Evolutionary conservation across 257 asterid species (phyloP).

Genomic region (Striga asiatica): DNA sequence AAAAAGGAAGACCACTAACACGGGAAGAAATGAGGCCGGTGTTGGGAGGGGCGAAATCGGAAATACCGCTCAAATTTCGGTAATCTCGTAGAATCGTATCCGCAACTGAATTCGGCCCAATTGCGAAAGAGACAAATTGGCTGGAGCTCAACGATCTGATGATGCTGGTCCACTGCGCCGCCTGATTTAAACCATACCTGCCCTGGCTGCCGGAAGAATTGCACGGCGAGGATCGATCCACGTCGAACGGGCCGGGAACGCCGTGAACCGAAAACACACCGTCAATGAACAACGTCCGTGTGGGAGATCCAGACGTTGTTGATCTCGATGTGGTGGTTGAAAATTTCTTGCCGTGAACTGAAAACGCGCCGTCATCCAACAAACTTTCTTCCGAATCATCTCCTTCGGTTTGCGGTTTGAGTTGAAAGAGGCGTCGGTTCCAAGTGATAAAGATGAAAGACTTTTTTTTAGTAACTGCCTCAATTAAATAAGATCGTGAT

Average conservation of each 20-base stretch:
- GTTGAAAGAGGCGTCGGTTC: too few species aligned
- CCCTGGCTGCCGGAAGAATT: neutral
- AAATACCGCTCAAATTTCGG: slow-evolving; percentile 25
- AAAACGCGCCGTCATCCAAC: too few species aligned
- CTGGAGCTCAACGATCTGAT: slow-evolving; percentile 33
- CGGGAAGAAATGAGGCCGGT: slow-evolving; percentile 37
- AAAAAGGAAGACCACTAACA: too few species aligned
- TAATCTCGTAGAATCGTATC: slow-evolving; percentile 34
- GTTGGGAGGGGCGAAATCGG: slow-evolving; percentile 54
- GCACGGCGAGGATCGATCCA: slow-evolving; percentile 20
- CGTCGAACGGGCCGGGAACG: slow-evolving; percentile 33
- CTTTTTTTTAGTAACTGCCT: too few species aligned
- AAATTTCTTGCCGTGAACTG: too few species aligned
- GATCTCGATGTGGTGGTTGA: slow-evolving; percentile 33
- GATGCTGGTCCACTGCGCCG: slow-evolving; percentile 34
- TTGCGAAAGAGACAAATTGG: slow-evolving; percentile 52
- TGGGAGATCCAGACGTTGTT: slow-evolving; percentile 49
- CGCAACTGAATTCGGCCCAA: slow-evolving; percentile 48
- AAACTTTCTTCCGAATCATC: too few species aligned
- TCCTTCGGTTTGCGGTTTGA: too few species aligned
- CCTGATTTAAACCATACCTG: neutral
- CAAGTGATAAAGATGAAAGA: too few species aligned
- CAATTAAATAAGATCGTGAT: too few species aligned
- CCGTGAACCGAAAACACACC: slow-evolving; percentile 57
- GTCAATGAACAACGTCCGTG: slow-evolving; percentile 53